Base-by-base conservation (phyloP, 306 rosid genomes). In the Abrus precatorius region DNA sequence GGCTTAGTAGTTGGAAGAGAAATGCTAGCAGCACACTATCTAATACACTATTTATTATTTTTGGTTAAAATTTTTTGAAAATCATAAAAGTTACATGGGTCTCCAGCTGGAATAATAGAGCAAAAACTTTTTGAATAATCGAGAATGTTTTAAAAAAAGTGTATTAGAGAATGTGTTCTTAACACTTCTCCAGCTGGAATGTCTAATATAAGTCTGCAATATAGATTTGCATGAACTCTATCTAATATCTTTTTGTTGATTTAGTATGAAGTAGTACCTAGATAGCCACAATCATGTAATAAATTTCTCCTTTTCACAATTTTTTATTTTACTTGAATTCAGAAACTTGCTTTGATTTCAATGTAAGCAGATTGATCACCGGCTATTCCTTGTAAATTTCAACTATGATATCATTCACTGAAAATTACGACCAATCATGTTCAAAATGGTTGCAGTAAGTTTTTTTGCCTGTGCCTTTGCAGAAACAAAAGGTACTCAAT, bases 401-500 rank as follows among this genome's bases (percentile, higher is more conserved):
- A 49, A 76, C 66, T 64, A 12, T 47, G 11, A 47, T 67, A 27
- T 14, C 74, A 69, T 72, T 72, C 73, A 67, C 56, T 61, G 38
- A 68, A 57, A 73, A 69, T 65, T 50, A 13, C 4, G 27, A 40
- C 50, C 38, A 11, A 56, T 60, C 60, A 50, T 65, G 68, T 69
- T 71, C 44, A 54, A 32, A 72, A 30, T 55, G 67, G 64, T 32
- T 56, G 47, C 73, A 11, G 34, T 67, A 78, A 59, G 54, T 45
- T 86, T 60, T 67, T 87, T 79, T 71, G 63, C 59, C 34, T 78
- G 64, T 83, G 60, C 13, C 76, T 79, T 75, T 87, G 90, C 97
- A 95, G 98, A 95, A 92, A 88, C 97, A 95, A 67, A 95, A 91
- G 30, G 90, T 86, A 41, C 71, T 88, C 60, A 92, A 90, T 85